These are phyloP conservation scores for Macrotyloma uniflorum DNA, from an alignment of 306 rosid genomes.

Conservation along the genomic window DNA sequence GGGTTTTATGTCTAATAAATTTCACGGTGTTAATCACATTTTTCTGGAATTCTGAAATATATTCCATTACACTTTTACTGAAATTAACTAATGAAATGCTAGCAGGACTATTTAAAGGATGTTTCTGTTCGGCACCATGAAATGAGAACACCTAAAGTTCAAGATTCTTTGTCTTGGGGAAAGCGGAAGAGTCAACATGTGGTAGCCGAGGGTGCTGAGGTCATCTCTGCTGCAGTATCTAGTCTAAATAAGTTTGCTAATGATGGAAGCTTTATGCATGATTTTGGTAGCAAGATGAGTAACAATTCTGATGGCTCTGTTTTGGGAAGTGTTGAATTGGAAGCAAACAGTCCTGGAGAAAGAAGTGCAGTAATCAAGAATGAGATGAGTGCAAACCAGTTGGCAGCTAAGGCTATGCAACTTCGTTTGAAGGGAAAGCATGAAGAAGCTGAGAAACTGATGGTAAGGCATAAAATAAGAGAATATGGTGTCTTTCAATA, in stretches of 20 bases:
- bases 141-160: slow-evolving; percentile 81
- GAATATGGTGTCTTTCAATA: neutral
- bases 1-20: slow-evolving; percentile 21
- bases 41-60: slow-evolving; percentile 17
- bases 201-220: slow-evolving; percentile 53
- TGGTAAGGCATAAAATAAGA: slow-evolving; percentile 54
- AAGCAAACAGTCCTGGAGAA: slow-evolving; percentile 44
- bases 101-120: slow-evolving; percentile 63
- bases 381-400: slow-evolving; percentile 79
- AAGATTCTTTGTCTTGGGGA: slow-evolving; percentile 81
- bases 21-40: slow-evolving; percentile 6
- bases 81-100: slow-evolving; percentile 31
- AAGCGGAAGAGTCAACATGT: slow-evolving; percentile 53
- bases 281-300: slow-evolving; percentile 44
- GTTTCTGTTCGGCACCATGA: slow-evolving; percentile 54
- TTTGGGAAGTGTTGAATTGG: slow-evolving; percentile 43
- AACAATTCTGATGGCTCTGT: slow-evolving; percentile 44
- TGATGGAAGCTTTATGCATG: slow-evolving; percentile 74
- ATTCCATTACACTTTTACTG: slow-evolving; percentile 6
- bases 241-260: slow-evolving; percentile 72
- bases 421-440: slow-evolving; percentile 91
- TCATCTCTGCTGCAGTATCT: slow-evolving; percentile 73
- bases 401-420: slow-evolving; percentile 97
- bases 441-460: slow-evolving; percentile 81
- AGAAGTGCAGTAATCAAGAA: slow-evolving; percentile 41